These are phyloP conservation scores for Phytophthora fragariae DNA, from an alignment of 352 stramenopile species.

Conservation along the genomic window DNA sequence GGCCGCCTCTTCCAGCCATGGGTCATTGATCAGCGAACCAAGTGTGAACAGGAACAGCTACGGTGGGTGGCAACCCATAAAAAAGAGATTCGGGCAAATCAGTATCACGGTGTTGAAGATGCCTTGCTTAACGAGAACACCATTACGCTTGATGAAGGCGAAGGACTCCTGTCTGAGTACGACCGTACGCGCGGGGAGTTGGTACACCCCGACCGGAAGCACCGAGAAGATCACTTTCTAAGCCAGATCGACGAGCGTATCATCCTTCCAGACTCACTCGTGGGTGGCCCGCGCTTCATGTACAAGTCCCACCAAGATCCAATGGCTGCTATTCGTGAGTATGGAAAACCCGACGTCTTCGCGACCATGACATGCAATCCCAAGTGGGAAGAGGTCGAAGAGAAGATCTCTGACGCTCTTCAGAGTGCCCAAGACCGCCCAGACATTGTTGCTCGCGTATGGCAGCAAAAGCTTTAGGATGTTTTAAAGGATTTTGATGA, in stretches of 20 bases:
- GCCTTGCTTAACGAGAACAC: too few species aligned
- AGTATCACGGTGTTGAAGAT: too few species aligned
- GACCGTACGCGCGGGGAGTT: too few species aligned
- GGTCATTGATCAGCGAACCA: too few species aligned
- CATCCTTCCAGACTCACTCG: background rate
- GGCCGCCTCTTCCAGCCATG: too few species aligned
- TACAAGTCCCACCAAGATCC: background rate
- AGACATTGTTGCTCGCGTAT: background rate
- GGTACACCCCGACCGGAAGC: too few species aligned
- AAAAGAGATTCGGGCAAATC: too few species aligned
- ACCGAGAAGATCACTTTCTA: too few species aligned
- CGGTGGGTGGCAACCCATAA: too few species aligned
- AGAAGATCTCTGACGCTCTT: background rate
- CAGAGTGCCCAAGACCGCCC: background rate
- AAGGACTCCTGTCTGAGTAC: too few species aligned
- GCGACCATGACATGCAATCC: background rate
- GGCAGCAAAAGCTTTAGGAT: background rate
- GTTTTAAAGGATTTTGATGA: background rate
- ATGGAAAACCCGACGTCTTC: background rate
- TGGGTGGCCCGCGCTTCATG: background rate
- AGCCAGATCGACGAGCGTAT: background rate
- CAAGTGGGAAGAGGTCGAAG: background rate
- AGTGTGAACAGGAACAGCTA: too few species aligned
- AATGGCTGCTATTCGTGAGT: background rate
- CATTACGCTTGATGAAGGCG: too few species aligned